Conservation (phyloP, 2,329 filamentous ascomycete genomes). For the Sarocladium oryzae region DNA sequence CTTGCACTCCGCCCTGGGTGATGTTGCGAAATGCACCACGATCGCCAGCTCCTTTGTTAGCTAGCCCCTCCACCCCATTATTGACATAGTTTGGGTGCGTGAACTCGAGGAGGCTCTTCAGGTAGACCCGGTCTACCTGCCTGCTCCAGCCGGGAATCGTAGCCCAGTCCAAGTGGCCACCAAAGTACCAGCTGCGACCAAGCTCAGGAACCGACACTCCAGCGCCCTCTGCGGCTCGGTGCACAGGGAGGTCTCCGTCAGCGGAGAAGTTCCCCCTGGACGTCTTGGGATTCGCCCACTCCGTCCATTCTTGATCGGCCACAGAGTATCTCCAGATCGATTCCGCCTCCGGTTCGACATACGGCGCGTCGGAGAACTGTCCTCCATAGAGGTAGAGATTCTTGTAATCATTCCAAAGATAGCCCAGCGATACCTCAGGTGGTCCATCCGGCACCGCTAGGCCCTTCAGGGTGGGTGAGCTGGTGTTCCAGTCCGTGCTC, state of each 20-base stretch:
- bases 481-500: constrained; percentile 64
- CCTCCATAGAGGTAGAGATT: constrained; percentile 70
- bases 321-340: constrained; percentile 68
- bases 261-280: constrained; percentile 58
- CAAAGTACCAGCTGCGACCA: constrained; percentile 72
- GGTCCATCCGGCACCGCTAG: constrained; percentile 61
- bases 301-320: constrained; percentile 50
- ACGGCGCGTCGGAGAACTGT: constrained; percentile 60
- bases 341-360: constrained; percentile 47
- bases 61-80: constrained; percentile 50
- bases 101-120: constrained; percentile 70
- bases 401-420: constrained; percentile 66
- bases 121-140: constrained; percentile 55
- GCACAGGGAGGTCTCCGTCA: constrained; percentile 46
- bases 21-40: constrained; percentile 67
- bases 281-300: constrained; percentile 55
- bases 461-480: constrained; percentile 54
- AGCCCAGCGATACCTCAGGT: constrained; percentile 65
- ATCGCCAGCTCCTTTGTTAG: constrained; percentile 48
- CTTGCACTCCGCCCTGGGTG: constrained; percentile 63
- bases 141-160: constrained; percentile 62
- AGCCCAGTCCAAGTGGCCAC: constrained; percentile 61
- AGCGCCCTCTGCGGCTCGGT: constrained; percentile 67
- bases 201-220: constrained; percentile 63
- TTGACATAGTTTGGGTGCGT: constrained; percentile 67